phyloP scores from a whole-genome alignment of 805 yeast species.

The Torulaspora gathmanii region DNA sequence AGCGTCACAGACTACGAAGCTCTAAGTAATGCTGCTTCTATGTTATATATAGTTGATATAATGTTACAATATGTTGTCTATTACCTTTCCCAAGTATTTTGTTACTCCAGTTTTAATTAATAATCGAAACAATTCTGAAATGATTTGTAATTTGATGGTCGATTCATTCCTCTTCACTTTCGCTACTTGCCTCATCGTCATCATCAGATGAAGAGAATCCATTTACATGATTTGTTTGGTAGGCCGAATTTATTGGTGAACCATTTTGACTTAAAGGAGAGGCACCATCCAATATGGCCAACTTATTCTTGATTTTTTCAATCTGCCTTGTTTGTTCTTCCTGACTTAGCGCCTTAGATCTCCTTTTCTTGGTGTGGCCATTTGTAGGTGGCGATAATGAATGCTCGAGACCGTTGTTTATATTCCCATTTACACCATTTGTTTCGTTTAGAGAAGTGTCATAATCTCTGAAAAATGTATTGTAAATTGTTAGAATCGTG shows the following conservation, averaged over 20 bases:
- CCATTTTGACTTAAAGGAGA: conserved; percentile 41
- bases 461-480: conserved; percentile 62
- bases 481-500: conserved; percentile 77
- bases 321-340: conserved; percentile 65
- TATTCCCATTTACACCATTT: conserved; percentile 20
- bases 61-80: conserved; percentile 19
- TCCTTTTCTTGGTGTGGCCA: conserved; percentile 37
- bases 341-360: conserved; percentile 55
- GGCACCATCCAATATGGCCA: conserved; percentile 64
- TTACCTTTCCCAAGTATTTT: conserved; percentile 6
- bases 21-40: conserved; percentile 1
- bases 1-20: background rate
- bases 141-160: background rate
- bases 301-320: conserved; percentile 64
- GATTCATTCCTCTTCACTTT: conserved; percentile 67
- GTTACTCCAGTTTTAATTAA: conserved; percentile 1
- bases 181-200: conserved; percentile 57
- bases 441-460: conserved; percentile 21
- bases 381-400: conserved; percentile 31
- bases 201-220: conserved; percentile 32
- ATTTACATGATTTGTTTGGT: conserved; percentile 12
- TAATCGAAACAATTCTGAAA: conserved; percentile 1
- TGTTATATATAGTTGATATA: conserved; percentile 5
- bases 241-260: conserved; percentile 36
- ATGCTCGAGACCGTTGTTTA: conserved; percentile 14